A percentile compares a stretch with the other conserved stretches of the same genome.
Conservation (phyloP, 2,329 filamentous ascomycete genomes). For the Aspergillus luchuensis region DNA sequence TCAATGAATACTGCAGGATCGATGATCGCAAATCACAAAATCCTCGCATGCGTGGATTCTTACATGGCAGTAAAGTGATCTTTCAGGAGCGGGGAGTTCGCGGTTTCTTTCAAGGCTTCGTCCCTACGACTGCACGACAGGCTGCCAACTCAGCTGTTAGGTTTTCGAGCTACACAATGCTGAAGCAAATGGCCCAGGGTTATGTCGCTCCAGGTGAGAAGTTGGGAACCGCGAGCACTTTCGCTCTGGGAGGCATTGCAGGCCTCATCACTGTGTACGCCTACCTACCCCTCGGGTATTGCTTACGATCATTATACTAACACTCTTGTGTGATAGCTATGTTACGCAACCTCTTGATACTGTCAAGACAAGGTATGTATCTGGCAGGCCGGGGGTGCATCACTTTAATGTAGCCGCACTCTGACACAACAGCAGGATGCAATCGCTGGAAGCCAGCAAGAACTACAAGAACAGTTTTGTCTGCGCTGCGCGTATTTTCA, state of each 20-base stretch:
- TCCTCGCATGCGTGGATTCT: constrained; percentile 86
- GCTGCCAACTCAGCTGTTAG: constrained; percentile 91
- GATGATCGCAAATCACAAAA: constrained; percentile 87
- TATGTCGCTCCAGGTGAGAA: constrained; percentile 96
- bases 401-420: too few relatives aligned
- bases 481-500: constrained; percentile 81
- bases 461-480: constrained; percentile 85
- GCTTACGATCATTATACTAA: constrained; percentile 10
- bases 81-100: constrained; percentile 81
- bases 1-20: constrained; percentile 60
- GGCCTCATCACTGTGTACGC: constrained; percentile 82
- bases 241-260: constrained; percentile 84
- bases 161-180: constrained; percentile 85
- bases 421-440: constrained; percentile 65
- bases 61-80: constrained; percentile 87
- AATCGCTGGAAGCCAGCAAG: constrained; percentile 81
- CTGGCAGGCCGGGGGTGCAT: not conserved
- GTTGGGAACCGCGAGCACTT: constrained; percentile 82
- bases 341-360: constrained; percentile 77
- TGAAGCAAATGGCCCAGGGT: constrained; percentile 87
- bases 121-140: constrained; percentile 91
- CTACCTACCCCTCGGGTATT: not conserved
- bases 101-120: constrained; percentile 96
- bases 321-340: constrained; percentile 39
- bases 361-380: constrained; percentile 72